Evolutionary conservation across 139 green algal genomes (phyloP).

Genomic region (Desmodesmus armatus): DNA sequence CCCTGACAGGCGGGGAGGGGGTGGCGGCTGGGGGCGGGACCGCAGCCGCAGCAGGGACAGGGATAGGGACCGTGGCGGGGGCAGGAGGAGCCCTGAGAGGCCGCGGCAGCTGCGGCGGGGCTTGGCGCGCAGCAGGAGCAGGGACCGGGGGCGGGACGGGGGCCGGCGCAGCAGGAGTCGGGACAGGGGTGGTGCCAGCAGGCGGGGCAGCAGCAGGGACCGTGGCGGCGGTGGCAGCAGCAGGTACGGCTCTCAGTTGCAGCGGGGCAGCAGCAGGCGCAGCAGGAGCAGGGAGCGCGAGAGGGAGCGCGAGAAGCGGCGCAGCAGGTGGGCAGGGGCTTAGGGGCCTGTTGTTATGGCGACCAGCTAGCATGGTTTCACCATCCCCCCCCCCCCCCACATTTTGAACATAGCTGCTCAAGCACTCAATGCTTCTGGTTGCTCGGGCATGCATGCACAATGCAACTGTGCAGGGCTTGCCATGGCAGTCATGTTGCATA

Average conservation of each 20-base stretch:
- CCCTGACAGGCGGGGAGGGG: no score
- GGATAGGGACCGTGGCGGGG: neutral
- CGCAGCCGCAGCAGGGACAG: neutral
- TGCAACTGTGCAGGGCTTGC: no score
- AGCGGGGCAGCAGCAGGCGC: constrained; percentile 1
- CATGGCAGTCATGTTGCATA: no score
- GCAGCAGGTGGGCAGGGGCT: neutral
- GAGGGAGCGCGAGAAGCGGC: neutral
- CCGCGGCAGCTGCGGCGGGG: neutral
- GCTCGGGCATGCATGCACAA: no score
- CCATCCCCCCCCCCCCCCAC: neutral
- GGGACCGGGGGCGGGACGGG: neutral
- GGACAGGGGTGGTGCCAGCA: neutral
- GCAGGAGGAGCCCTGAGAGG: neutral
- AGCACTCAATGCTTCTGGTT: neutral
- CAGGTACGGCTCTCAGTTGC: neutral
- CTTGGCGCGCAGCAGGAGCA: neutral
- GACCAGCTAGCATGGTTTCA: neutral
- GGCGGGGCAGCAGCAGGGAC: neutral
- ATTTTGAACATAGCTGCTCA: neutral
- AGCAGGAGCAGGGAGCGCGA: neutral
- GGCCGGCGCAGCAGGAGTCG: neutral
- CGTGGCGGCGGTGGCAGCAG: neutral
- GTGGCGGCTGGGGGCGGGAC: neutral
- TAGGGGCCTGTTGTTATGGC: neutral